Base-by-base conservation (phyloP, 306 rosid species). In the Betula pendula region DNA sequence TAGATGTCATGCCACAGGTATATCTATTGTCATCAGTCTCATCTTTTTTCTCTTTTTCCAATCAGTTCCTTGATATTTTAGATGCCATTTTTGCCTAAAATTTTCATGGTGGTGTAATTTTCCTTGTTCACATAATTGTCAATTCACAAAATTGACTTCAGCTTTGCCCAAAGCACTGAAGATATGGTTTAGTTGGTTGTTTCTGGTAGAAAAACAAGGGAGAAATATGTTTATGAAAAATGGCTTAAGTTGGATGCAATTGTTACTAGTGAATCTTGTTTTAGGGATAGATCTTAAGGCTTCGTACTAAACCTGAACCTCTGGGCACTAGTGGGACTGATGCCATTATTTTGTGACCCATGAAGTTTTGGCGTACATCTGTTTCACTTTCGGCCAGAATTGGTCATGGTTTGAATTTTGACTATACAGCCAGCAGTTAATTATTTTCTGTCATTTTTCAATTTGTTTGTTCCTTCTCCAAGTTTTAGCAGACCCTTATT, bases 1-100 rank as follows among this genome's bases (percentile, higher is more conserved):
- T 73, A 85, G 96, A 85, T 91, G 83, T 68, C 92, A 96, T 52
- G 86, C 88, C 76, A 74, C 84, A 72, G 99, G 96, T 91, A 88
- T 91, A 86, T 77, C 56, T 58, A 22, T 67, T 67, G 16, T 14
- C 20, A 33, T 59, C 48, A 11, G 48, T 52, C 50, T 52, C n/a
- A 81, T 44, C 11, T 15, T 20, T 75, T 80, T 22, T 31, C 31
- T 62, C 24, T 62, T 38, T 38, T 68, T n/a, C 33, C 73, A 72
- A 68, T 68, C 50, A 51, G n/a, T 14, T 55, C 60, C 33, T 9
- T 66, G 44, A 62, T 38, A 66, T 38, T 38, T 22, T 66, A 63
- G 22, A n/a, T 38, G 70, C 8, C 27, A 3, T 35, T 38, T 65
- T 66, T 62, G 8, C 35, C 42, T 62, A 62, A 62, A 62, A 62